These are phyloP conservation scores for Acer yangbiense DNA, from an alignment of 345 rosid species.

Conservation along the genomic window DNA sequence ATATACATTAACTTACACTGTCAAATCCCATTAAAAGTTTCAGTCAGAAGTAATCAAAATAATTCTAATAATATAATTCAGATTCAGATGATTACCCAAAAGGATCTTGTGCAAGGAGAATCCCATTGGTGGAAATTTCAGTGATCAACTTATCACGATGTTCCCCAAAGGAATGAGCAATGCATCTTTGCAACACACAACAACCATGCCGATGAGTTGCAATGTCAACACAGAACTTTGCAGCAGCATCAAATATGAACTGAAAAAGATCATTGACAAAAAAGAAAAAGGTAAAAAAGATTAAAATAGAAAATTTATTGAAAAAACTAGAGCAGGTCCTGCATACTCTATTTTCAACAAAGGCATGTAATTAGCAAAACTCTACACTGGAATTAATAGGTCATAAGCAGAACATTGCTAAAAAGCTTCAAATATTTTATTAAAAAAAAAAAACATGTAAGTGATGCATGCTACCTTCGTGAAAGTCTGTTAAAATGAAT, in stretches of 20 bases:
- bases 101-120: constrained; percentile 70
- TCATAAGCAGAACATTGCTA: background rate
- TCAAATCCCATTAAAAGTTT: background rate
- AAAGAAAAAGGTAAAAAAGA: background rate
- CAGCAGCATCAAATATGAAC: constrained; percentile 71
- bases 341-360: constrained; percentile 3
- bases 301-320: background rate
- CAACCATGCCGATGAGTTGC: constrained; percentile 81
- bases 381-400: constrained; percentile 1
- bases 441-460: background rate
- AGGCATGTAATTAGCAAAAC: background rate
- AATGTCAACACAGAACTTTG: constrained; percentile 58
- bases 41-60: constrained; percentile 5
- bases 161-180: constrained; percentile 50
- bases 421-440: background rate
- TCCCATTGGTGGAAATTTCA: constrained; percentile 54
- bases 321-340: background rate
- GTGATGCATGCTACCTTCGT: background rate
- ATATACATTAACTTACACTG: background rate
- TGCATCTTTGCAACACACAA: constrained; percentile 70
- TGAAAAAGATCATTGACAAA: constrained; percentile 28
- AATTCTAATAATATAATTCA: background rate
- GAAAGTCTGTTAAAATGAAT: too few species aligned
- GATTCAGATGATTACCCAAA: constrained; percentile 52
- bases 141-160: constrained; percentile 48